Evolutionary conservation across 495 filamentous ascomycete species (phyloP), one percentile per base, ranked within the genome.

Genomic region (Jackrogersella minutella): DNA sequence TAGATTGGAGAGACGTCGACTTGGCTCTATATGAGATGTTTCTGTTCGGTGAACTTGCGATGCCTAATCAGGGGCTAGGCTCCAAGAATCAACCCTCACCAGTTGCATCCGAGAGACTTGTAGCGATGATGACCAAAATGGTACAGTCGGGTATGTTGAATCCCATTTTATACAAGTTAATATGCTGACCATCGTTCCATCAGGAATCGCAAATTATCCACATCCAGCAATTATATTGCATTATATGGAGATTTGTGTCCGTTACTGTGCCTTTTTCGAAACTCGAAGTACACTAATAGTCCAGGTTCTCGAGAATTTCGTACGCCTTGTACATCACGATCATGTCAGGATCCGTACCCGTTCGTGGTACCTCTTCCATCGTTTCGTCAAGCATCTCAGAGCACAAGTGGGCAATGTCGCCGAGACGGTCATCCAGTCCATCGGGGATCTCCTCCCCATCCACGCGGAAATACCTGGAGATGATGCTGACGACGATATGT

Each of bases 181-280:
- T 50, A 24, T 24, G 39, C 49, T 72, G 21, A 64, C 62, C 28
- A 64, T n/a, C 3, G 10, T 26, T 53, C 44, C n/a, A 56, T 17
- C 69, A 93, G 91, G 90, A 63, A 89, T 98, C 63, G 87, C 90
- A 62, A 88, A 84, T 22, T 95, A 91, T 73, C 87, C 90, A 3
- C 95, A 98, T 76, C 95, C 96, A 0, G 91, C 93, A 17, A 91
- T 97, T 28, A 88, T 97, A 58, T 82, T 98, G 13, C 93, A 97
- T 76, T 98, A 95, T 69, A 98, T 98, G 96, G 95, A 98, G 69
- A 95, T 97, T 37, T 96, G 92, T 73, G 93, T 97, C 30, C 89
- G 95, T 33, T 98, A 98, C 74, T 88, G 86, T 74, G 84, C 86
- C n/a, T 97, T 97, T 77, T 98, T 99, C 77, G 91, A 96, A 61